Conservation (phyloP, 2,329 filamentous ascomycete genomes). For the Gnomoniopsis sp. region DNA sequence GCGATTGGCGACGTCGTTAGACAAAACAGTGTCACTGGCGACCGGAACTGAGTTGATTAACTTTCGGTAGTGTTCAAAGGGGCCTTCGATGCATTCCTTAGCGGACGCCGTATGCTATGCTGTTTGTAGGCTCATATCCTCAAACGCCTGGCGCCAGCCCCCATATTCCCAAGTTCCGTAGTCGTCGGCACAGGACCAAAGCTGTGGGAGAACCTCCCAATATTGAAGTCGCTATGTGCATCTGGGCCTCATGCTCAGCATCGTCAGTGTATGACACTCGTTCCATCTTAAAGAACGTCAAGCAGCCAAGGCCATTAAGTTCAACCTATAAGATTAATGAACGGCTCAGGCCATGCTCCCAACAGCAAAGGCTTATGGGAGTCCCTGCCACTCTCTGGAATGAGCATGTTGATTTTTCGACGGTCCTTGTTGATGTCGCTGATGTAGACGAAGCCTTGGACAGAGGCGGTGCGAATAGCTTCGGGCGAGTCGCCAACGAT, state of each 20-base stretch:
- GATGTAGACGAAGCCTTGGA: constrained; percentile 92
- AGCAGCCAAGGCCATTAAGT: too few species aligned
- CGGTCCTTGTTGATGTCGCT: constrained; percentile 86
- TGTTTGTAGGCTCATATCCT: not conserved
- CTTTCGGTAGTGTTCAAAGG: too few species aligned
- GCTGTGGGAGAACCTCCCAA: too few species aligned
- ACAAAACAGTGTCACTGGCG: too few species aligned
- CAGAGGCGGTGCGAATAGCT: constrained; percentile 72
- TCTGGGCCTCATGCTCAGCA: too few species aligned
- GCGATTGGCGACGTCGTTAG: too few species aligned
- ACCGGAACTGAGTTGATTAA: too few species aligned
- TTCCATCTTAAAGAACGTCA: too few species aligned
- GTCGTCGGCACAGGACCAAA: too few species aligned
- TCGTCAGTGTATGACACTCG: too few species aligned
- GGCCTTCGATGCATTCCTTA: not conserved
- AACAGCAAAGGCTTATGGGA: constrained; percentile 77
- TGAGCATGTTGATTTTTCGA: constrained; percentile 74
- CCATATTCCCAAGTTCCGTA: too few species aligned
- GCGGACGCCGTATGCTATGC: not conserved
- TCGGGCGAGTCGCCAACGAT: constrained; percentile 65
- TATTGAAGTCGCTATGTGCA: too few species aligned
- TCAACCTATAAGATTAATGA: constrained; percentile 69
- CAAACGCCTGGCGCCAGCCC: not conserved
- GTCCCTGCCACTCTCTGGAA: constrained; percentile 78
- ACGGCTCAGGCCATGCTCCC: constrained; percentile 83